Evolutionary conservation across 139 green algal genomes (phyloP), one percentile per base, ranked within the genome.

Genomic region (Micractinium sp.): DNA sequence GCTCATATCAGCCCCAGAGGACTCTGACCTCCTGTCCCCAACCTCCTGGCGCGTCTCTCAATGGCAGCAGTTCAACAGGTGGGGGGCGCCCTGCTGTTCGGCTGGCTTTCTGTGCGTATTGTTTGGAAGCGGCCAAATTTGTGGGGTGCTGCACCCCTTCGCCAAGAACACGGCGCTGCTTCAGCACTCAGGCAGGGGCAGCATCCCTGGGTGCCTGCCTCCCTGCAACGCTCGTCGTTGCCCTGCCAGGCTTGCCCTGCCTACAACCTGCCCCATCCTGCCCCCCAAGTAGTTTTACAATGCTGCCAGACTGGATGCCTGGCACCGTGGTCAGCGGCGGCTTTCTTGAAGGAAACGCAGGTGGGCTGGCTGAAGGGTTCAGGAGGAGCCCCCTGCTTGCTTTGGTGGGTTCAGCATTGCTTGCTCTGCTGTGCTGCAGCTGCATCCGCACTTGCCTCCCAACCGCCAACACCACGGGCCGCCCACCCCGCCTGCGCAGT

Each of bases 261-360:
- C 41, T 67, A 16, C 41, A n/a, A 5, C 77, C 22, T 82, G 77
- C 77, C 25, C 22, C 47, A 56, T 9, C 47, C 47, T 56, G 7
- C 47, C 47, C 47, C 47, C 47, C n/a, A n/a, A n/a, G 47, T 9
- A 56, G 47, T 9, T 56, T 5, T 56, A 56, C 47, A 56, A 89
- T 87, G 83, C 63, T 89, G 31, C 85, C 85, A 0, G 75, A 53
- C 18, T 90, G 87, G 87, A 86, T 90, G 87, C 87, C 87, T 4
- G 38, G 29, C 20, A 78, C 87, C 0, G 78, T 90, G 38, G 29
- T 56, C 31, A 86, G 87, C 63, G 87, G 78, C 0, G 87, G 87
- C 15, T 86, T 63, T 39, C 39, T 90, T 16, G 88, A 88, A 36
- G 88, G 88, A 56, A 91, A 89, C 29, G 82, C 88, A 66, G 88